phyloP scores from a whole-genome alignment of 805 yeast genomes.

The Cyberlindnera japonica region DNA sequence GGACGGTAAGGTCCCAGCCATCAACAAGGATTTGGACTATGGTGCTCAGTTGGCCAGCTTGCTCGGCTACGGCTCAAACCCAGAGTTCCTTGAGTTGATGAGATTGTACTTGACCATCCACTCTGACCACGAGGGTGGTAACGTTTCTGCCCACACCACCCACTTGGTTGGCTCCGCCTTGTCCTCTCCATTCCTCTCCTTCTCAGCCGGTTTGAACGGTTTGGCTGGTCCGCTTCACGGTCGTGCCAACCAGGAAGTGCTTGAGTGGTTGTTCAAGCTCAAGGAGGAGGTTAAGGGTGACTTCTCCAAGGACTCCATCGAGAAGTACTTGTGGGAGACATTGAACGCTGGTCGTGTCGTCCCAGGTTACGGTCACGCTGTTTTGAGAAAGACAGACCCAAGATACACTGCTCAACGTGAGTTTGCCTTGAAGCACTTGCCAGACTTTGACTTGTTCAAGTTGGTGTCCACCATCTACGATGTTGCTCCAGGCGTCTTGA shows the following conservation, averaged over 20 bases:
- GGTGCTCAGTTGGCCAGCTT: conserved; percentile 60
- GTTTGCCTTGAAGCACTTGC: conserved; percentile 72
- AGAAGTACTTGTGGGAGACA: conserved; percentile 74
- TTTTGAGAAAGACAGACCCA: conserved; percentile 84
- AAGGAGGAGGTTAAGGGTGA: conserved; percentile 58
- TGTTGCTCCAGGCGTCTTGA: conserved; percentile 77
- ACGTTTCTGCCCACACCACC: conserved; percentile 83
- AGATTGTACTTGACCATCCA: conserved; percentile 79
- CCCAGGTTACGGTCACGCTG: conserved; percentile 90
- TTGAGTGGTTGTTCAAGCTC: conserved; percentile 74
- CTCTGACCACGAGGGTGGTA: conserved; percentile 90
- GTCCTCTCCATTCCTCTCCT: conserved; percentile 71
- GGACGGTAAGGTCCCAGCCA: conserved; percentile 63
- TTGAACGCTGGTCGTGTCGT: conserved; percentile 80
- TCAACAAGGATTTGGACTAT: conserved; percentile 57
- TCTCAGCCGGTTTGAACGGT: conserved; percentile 82
- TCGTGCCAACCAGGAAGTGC: conserved; percentile 83
- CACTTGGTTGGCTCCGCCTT: conserved; percentile 83
- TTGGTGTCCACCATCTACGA: conserved; percentile 73
- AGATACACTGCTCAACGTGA: conserved; percentile 83
- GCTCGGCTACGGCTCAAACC: conserved; percentile 53
- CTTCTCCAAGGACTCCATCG: conserved; percentile 63
- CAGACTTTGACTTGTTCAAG: conserved; percentile 75
- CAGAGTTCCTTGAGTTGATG: conserved; percentile 73
- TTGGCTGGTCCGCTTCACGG: conserved; percentile 88